Percentiles rank a stretch among this genome's conserved stretches.
phyloP scores from a whole-genome alignment of 1,284 basidiomycete species.

The Trametes hirsuta region DNA sequence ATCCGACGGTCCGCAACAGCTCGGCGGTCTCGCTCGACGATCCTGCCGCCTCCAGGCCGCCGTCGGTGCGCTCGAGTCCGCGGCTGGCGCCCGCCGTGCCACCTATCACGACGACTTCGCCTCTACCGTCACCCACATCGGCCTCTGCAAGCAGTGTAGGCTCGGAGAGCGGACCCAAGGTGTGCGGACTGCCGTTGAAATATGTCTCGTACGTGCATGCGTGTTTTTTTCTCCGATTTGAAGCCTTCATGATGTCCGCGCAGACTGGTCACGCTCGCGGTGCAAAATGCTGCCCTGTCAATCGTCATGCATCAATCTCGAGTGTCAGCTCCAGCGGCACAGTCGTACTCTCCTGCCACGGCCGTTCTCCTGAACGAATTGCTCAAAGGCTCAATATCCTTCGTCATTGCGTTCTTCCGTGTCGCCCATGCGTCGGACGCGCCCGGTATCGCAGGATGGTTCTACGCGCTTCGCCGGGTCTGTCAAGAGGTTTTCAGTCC shows the following conservation, averaged over 20 bases:
- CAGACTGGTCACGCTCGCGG: constrained; percentile 89
- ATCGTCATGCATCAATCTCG: constrained; percentile 98
- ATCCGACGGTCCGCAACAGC: constrained; percentile 41
- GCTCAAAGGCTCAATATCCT: constrained; percentile 90
- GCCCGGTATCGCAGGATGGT: constrained; percentile 31
- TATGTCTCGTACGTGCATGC: constrained; percentile 57
- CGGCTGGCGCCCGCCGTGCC: constrained; percentile 42
- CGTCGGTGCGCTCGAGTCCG: constrained; percentile 33
- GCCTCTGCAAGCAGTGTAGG: constrained; percentile 6
- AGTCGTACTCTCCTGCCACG: constrained; percentile 88
- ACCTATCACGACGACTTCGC: constrained; percentile 33
- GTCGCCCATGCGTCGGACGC: constrained; percentile 32
- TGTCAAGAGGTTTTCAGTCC: constrained; percentile 68
- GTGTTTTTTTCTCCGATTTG: neutral
- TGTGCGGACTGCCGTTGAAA: constrained; percentile 64
- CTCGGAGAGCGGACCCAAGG: constrained; percentile 38
- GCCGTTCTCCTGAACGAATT: constrained; percentile 95
- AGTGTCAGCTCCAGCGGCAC: constrained; percentile 75
- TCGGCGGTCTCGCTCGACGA: constrained; percentile 39
- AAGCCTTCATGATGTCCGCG: constrained; percentile 5
- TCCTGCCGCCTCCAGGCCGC: constrained; percentile 28
- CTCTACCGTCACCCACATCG: constrained; percentile 27
- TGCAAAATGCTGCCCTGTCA: constrained; percentile 95
- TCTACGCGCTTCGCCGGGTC: constrained; percentile 53
- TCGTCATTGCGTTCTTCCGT: constrained; percentile 66